phyloP scores from a whole-genome alignment of 106 monocot species.

The Dendrobium chrysotoxum region DNA sequence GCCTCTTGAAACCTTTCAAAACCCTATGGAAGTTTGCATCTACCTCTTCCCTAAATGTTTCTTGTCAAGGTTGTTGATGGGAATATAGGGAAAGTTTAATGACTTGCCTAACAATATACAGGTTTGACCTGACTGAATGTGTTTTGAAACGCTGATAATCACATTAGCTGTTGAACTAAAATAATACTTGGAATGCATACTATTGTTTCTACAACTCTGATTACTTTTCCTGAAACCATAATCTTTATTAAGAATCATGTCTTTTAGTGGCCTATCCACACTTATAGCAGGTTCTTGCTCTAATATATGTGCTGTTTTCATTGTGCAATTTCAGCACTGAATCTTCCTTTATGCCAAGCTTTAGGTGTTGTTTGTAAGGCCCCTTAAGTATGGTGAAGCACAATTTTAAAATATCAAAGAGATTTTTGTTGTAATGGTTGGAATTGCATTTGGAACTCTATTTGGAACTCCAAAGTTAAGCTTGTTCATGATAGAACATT shows the following conservation, averaged over 20 bases:
- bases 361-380: no score
- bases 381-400: no score
- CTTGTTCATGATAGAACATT: no score
- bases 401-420: no score
- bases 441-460: no score
- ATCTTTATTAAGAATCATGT: no score
- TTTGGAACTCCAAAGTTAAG: no score
- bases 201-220: no score
- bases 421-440: no score
- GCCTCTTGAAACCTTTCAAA: background rate
- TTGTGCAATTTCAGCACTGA: background rate
- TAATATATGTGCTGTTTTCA: background rate
- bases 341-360: no score
- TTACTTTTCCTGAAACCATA: no score
- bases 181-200: background rate
- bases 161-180: background rate
- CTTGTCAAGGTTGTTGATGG: background rate
- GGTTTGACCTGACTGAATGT: background rate
- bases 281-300: background rate
- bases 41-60: background rate
- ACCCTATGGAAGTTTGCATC: background rate
- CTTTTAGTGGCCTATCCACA: background rate
- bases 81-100: background rate
- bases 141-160: background rate
- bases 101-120: background rate